These are phyloP conservation scores for Chrysophaeum taylorii DNA, from an alignment of 352 stramenopile species.

Conservation along the genomic window DNA sequence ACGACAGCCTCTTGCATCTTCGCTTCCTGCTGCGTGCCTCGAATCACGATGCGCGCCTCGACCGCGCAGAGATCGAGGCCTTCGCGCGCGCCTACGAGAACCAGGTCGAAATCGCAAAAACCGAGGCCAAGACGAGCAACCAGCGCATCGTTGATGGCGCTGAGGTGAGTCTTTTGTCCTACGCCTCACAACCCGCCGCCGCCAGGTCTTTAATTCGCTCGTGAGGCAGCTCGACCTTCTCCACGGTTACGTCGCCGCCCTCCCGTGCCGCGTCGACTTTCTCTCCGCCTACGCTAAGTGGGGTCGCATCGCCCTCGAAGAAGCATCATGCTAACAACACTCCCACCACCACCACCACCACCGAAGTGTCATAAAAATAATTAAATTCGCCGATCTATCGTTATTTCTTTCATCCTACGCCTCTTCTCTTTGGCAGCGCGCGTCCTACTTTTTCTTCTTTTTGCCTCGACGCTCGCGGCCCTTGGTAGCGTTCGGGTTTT, in stretches of 20 bases:
- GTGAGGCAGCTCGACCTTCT: constrained; percentile 1
- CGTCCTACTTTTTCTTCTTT: constrained; percentile 73
- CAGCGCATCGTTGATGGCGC: no score
- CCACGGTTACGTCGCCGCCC: neutral
- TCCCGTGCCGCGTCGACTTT: constrained; percentile 4
- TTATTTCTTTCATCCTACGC: no score
- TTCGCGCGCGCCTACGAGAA: neutral
- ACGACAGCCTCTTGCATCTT: neutral
- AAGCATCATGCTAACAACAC: no score
- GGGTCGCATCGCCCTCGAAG: neutral
- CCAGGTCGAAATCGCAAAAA: neutral
- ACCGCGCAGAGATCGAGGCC: neutral
- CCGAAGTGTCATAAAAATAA: no score
- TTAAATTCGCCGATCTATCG: no score
- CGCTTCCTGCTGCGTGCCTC: neutral
- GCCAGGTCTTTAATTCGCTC: neutral
- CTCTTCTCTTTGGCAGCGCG: no score
- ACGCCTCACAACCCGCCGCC: neutral
- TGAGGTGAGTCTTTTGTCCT: no score
- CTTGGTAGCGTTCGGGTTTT: constrained; percentile 90
- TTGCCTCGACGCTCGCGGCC: constrained; percentile 88
- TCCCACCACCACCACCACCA: no score
- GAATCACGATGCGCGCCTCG: neutral
- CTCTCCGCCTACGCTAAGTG: neutral
- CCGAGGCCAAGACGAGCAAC: neutral